Evolutionary conservation across 257 asterid species (phyloP).

Genomic region (Henckelia pumila): DNA sequence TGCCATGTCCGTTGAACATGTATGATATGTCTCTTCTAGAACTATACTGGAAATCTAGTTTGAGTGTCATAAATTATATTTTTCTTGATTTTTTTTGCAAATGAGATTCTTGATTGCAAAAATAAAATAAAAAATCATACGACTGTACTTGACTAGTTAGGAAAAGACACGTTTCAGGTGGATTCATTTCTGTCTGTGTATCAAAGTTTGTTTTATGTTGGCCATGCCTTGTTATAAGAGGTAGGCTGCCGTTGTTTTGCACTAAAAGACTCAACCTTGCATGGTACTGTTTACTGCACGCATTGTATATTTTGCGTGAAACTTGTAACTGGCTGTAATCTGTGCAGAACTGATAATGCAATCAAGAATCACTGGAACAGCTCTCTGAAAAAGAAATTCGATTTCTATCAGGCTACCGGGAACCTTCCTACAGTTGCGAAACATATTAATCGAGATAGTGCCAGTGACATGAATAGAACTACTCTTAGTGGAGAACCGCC

Average conservation of each 20-base stretch:
- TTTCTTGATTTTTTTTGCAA: background rate
- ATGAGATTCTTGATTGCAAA: background rate
- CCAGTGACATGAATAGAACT: slow-evolving; percentile 35
- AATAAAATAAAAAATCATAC: background rate
- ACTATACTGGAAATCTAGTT: background rate
- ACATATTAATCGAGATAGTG: slow-evolving; percentile 40
- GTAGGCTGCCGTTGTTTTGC: background rate
- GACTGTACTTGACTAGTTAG: slow-evolving; percentile 14
- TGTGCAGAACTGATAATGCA: slow-evolving; percentile 92
- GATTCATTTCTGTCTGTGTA: slow-evolving; percentile 8
- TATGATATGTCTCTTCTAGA: background rate
- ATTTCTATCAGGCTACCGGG: slow-evolving; percentile 84
- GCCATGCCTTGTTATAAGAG: background rate
- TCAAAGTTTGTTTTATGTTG: slow-evolving; percentile 1
- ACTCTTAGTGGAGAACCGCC: slow-evolving; percentile 36
- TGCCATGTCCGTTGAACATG: background rate
- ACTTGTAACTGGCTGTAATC: slow-evolving; percentile 22
- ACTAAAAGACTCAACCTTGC: slow-evolving; percentile 7
- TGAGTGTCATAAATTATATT: background rate
- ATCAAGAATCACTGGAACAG: slow-evolving; percentile 99
- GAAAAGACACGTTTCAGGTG: slow-evolving; percentile 7
- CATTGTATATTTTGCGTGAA: slow-evolving; percentile 1
- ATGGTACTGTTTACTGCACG: slow-evolving; percentile 2
- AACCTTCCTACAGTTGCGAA: slow-evolving; percentile 74
- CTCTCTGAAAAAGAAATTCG: slow-evolving; percentile 90